A percentile compares a stretch with the other conserved stretches of the same genome.
These are phyloP conservation scores for Alternaria sp. DNA, from an alignment of 2,329 filamentous ascomycete species.

Conservation along the genomic window DNA sequence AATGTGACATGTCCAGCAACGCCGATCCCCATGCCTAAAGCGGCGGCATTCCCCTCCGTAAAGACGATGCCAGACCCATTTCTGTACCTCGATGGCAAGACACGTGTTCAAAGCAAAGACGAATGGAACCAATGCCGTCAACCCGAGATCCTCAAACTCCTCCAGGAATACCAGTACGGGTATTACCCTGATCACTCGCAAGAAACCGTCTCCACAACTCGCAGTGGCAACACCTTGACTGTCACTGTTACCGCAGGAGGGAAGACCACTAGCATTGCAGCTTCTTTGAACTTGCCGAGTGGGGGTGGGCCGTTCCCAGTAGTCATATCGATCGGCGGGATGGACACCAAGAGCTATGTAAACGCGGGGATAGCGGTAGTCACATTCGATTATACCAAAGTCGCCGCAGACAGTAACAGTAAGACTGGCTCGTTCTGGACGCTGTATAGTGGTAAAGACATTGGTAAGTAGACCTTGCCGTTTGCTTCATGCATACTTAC, in stretches of 20 bases:
- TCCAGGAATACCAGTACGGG: slow-evolving; percentile 60
- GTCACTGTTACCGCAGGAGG: slow-evolving; percentile 53
- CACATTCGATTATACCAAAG: slow-evolving; percentile 57
- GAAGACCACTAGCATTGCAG: slow-evolving; percentile 55
- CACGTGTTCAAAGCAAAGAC: slow-evolving; percentile 53
- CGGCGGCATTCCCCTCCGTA: slow-evolving; percentile 23
- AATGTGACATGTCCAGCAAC: slow-evolving; percentile 35
- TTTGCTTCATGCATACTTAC: neutral
- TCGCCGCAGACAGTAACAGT: slow-evolving; percentile 57
- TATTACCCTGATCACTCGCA: slow-evolving; percentile 58
- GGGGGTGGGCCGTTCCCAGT: slow-evolving; percentile 52
- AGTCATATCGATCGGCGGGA: slow-evolving; percentile 59
- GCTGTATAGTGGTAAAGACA: slow-evolving; percentile 57
- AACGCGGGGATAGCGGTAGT: slow-evolving; percentile 58
- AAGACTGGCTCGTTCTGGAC: slow-evolving; percentile 60
- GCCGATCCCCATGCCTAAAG: slow-evolving; percentile 37
- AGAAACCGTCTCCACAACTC: slow-evolving; percentile 57
- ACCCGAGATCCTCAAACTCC: slow-evolving; percentile 57
- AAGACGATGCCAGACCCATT: slow-evolving; percentile 54
- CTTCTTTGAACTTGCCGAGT: slow-evolving; percentile 52
- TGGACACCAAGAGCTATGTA: slow-evolving; percentile 56
- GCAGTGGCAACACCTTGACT: slow-evolving; percentile 53
- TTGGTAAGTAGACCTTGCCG: slow-evolving; percentile 46
- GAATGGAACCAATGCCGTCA: slow-evolving; percentile 59
- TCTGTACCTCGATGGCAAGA: slow-evolving; percentile 52